Base-by-base conservation (phyloP, 257 asterid species). In the Galeopsis tetrahit region DNA sequence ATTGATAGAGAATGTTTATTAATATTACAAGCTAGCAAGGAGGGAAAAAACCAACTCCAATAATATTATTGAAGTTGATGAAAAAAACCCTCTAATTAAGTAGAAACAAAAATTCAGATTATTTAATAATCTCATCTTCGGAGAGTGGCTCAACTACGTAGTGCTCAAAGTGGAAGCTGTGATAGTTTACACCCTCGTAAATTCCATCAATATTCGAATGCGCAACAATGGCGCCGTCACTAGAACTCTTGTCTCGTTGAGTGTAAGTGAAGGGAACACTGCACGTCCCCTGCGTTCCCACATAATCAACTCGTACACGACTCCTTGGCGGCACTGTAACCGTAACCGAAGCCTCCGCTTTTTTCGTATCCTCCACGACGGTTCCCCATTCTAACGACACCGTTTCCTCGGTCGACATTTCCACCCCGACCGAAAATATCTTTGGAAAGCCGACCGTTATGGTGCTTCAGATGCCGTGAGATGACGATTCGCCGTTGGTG, bases 11-110 rank as follows among this genome's bases (percentile, higher is more conserved):
- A 21, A 21, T 21, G 1, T 21, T 21, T 21, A 21, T 21, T 21
- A 21, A 21, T 10, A 44, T 46, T 46, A 46, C 15, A 46, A 15
- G 28, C 28, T 21, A 21, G n/a, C n/a, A n/a, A n/a, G 1, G 60
- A 53, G 60, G 60, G 60, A 53, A 53, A 53, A 53, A 53, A 53
- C 60, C 60, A 53, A 53, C 60, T 28, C 33, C 5, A 28, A 2
- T 21, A 21, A 21, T 1, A 21, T 21, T 21, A 21, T 21, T 21
- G 60, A 28, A 53, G 60, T 17, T 53, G 60, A 53, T 53, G 34
- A 53, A 53, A 53, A 53, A 53, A 53, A 53, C 60, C 60, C 60
- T 53, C 60, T 11, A n/a, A 21, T 21, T 21, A 21, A 21, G 0
- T 21, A 21, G 28, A 21, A 21, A 21, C 28, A 21, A 21, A 21